Conservation (phyloP, 108 stramenopile genomes). For the Craspedostauros australis region DNA sequence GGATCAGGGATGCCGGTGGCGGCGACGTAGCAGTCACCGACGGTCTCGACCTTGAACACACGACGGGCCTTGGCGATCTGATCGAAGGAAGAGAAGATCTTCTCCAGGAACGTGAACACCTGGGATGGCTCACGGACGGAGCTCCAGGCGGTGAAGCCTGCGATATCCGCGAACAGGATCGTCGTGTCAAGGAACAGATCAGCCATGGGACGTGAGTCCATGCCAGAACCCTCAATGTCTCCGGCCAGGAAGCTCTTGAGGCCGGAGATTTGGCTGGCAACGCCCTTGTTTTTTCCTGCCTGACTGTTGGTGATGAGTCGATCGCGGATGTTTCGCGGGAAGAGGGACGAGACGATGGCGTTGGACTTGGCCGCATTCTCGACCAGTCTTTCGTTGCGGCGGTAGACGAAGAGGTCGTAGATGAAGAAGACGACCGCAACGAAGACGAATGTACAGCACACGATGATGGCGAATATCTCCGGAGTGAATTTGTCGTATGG, state of each 20-base stretch:
- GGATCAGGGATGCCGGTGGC: constrained; percentile 48
- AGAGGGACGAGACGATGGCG: constrained; percentile 25
- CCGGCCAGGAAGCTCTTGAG: no score
- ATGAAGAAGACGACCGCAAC: constrained; percentile 21
- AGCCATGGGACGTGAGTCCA: no score
- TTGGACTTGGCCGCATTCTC: constrained; percentile 10
- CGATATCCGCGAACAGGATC: no score
- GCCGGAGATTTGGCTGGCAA: no score
- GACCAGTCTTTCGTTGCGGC: constrained; percentile 21
- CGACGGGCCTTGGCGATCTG: no score
- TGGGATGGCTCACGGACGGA: no score
- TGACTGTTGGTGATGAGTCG: constrained; percentile 24
- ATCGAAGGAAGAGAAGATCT: no score
- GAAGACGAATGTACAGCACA: constrained; percentile 37
- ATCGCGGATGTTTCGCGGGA: constrained; percentile 32
- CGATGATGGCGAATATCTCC: constrained; percentile 30
- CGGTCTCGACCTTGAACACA: no score
- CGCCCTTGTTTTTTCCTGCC: neutral
- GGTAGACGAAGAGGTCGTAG: constrained; percentile 27
- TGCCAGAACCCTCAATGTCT: no score
- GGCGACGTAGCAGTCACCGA: constrained; percentile 64
- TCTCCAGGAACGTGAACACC: no score
- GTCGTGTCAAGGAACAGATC: no score
- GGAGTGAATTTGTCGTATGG: constrained; percentile 36
- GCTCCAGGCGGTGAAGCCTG: no score